Percentiles rank a stretch among this genome's conserved stretches.
These are phyloP conservation scores for Oleoguttula mirabilis DNA, from an alignment of 495 filamentous ascomycete genomes.

Conservation along the genomic window DNA sequence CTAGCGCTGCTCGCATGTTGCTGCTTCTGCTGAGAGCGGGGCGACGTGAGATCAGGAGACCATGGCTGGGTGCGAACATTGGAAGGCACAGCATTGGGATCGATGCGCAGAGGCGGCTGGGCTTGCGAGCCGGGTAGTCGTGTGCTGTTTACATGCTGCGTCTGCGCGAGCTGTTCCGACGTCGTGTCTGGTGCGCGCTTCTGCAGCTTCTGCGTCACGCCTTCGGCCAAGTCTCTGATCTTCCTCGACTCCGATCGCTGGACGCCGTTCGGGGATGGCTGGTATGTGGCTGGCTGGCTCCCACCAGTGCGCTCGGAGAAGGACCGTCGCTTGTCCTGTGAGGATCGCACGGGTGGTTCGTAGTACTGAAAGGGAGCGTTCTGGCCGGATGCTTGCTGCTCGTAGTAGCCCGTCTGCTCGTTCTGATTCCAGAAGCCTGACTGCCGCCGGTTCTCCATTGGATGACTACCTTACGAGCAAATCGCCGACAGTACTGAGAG, in stretches of 20 bases:
- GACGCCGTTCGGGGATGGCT: constrained; percentile 7
- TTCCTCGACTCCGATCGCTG: constrained; percentile 3
- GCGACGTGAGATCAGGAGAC: constrained; percentile 7
- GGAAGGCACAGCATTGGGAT: constrained; percentile 9
- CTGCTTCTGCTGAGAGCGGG: background rate
- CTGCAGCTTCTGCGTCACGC: constrained; percentile 2
- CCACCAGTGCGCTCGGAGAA: constrained; percentile 7
- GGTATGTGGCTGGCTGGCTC: background rate
- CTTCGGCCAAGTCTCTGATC: constrained; percentile 7
- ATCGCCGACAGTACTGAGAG: too few relatives aligned
- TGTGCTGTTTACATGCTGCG: background rate
- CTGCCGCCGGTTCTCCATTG: constrained; percentile 8
- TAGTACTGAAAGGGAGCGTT: constrained; percentile 18
- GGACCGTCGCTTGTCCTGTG: background rate
- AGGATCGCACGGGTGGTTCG: background rate
- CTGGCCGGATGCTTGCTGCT: constrained; percentile 3
- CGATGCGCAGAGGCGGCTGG: background rate
- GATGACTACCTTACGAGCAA: too few relatives aligned
- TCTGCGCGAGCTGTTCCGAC: background rate
- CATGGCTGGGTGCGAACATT: constrained; percentile 11
- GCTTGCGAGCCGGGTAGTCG: background rate
- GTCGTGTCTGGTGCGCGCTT: too few relatives aligned
- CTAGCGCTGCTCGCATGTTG: background rate
- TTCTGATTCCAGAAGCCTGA: constrained; percentile 18
- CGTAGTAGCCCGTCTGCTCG: constrained; percentile 10